These are phyloP conservation scores for Termitomyces sp. DNA, from an alignment of 768 basidiomycete species.

Conservation along the genomic window DNA sequence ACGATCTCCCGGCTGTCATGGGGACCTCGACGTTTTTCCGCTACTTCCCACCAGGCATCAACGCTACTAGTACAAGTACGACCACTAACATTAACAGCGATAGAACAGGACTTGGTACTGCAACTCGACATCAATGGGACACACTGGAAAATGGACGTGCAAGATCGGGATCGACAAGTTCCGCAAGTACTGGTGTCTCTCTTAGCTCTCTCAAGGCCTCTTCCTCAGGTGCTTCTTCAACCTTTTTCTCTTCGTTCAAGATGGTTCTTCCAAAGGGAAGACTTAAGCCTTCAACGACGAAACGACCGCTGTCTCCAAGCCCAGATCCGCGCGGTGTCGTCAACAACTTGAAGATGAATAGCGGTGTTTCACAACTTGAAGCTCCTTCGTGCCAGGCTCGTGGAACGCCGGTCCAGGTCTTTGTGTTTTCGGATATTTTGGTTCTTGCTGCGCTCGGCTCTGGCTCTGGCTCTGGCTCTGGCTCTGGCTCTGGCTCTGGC, in stretches of 20 bases:
- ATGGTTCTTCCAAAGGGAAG: conserved; percentile 9
- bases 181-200: conserved; percentile 20
- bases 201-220: conserved; percentile 14
- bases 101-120: conserved; percentile 34
- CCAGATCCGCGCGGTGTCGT: conserved; percentile 1
- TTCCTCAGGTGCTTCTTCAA: conserved; percentile 10
- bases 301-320: conserved; percentile 8
- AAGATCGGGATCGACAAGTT: conserved; percentile 36
- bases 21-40: conserved; percentile 2
- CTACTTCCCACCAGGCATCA: conserved; percentile 8
- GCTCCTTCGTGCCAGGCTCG: neutral
- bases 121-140: conserved; percentile 43
- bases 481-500: conserved; percentile 13
- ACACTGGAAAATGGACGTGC: conserved; percentile 24
- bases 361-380: too few relatives aligned
- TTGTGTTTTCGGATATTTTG: conserved; percentile 63
- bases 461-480: too few relatives aligned
- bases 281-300: conserved; percentile 1
- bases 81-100: neutral
- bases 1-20: conserved; percentile 11
- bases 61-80: neutral
- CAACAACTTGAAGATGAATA: neutral
- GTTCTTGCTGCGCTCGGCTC: conserved; percentile 51
- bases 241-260: conserved; percentile 15
- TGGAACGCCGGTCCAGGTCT: conserved; percentile 26